Conservation (phyloP, 2,329 filamentous ascomycete species). For the Allantophomopsis cytisporea region DNA sequence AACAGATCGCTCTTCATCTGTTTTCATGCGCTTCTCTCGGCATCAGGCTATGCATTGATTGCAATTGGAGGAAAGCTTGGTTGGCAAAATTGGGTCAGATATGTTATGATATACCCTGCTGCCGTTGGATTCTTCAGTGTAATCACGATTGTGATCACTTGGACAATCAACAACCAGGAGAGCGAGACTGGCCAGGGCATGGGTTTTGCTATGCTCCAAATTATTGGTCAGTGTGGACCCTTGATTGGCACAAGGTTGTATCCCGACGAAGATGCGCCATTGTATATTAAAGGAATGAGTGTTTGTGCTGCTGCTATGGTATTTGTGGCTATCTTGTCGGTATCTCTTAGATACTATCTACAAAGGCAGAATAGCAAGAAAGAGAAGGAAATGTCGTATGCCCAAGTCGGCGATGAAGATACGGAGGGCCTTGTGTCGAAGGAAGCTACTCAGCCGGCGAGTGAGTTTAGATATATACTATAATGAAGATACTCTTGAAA, state of each 20-base stretch:
- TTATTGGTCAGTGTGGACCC: conserved; percentile 38
- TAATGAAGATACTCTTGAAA: background rate
- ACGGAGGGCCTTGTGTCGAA: background rate
- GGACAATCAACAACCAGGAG: conserved; percentile 78
- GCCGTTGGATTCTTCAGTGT: conserved; percentile 71
- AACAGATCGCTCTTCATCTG: conserved; percentile 55
- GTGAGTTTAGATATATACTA: conserved; percentile 1
- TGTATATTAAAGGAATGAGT: conserved; percentile 32
- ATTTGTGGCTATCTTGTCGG: conserved; percentile 26
- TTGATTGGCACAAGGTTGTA: conserved; percentile 39
- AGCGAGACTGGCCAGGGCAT: conserved; percentile 56
- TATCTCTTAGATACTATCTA: conserved; percentile 23
- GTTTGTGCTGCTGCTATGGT: conserved; percentile 35
- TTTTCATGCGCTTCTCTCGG: conserved; percentile 53
- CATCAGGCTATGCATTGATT: conserved; percentile 44
- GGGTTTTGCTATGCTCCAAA: conserved; percentile 68
- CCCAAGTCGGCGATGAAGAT: conserved; percentile 7
- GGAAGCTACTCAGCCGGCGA: background rate
- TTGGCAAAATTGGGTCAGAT: conserved; percentile 39
- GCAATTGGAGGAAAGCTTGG: conserved; percentile 37
- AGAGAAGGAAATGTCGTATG: conserved; percentile 4
- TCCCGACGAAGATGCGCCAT: conserved; percentile 31
- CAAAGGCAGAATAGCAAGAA: conserved; percentile 10
- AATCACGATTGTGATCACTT: conserved; percentile 74
- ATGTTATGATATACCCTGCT: conserved; percentile 67